phyloP scores from a whole-genome alignment of 306 rosid genomes.

The Hippophae tibetana region DNA sequence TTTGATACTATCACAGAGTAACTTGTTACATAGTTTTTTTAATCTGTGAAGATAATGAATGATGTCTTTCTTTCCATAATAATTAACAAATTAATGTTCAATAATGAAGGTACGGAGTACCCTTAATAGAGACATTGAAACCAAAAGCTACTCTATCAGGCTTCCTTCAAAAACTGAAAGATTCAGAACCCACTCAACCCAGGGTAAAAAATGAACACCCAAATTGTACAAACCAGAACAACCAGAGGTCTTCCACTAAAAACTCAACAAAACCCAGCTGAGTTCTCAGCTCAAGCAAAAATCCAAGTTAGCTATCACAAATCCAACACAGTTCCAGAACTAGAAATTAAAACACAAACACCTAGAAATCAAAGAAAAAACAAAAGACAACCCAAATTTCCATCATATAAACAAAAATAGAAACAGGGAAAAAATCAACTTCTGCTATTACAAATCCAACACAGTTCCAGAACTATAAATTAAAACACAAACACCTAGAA shows the following conservation, averaged over 20 bases:
- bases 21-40: no score
- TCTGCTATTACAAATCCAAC: neutral
- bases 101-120: neutral
- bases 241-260: neutral
- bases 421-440: no score
- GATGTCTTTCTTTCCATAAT: no score
- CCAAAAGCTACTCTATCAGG: neutral
- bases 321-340: neutral
- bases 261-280: neutral
- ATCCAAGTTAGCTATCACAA: slow-evolving; percentile 1
- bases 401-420: neutral
- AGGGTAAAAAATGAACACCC: neutral
- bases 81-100: neutral
- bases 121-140: neutral
- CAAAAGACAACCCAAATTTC: neutral
- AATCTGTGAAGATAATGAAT: no score
- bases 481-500: neutral
- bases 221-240: neutral
- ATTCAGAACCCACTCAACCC: neutral
- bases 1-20: no score
- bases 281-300: neutral
- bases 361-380: neutral
- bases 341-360: neutral
- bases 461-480: neutral
- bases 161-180: neutral